Base-by-base conservation (phyloP, 2,329 filamentous ascomycete genomes). In the Talaromyces sp. region DNA sequence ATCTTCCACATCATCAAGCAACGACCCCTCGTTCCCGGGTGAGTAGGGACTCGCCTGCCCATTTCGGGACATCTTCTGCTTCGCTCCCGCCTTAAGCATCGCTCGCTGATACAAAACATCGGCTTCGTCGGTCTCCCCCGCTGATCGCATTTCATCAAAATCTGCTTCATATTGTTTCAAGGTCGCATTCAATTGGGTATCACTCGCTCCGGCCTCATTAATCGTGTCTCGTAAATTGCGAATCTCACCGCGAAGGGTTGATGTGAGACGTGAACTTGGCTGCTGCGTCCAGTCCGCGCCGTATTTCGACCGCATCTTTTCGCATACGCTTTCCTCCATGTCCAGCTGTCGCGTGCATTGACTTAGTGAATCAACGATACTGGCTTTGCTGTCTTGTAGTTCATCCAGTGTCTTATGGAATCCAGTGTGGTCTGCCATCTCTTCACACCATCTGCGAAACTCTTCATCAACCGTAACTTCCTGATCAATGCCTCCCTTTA, bases 221-320 rank as follows among this genome's bases (percentile, higher is more conserved):
- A 98, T 82, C 0, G 95, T 95, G 63, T 93, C 90, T 33, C 89
- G 86, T 72, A 98, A 97, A 70, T 89, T 93, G 65, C 89, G 84
- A 60, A 98, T 89, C 72, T 99, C 95, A 63, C 87, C 88, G 61
- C 93, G 86, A 57, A 99, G 79, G 0, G 93, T 98, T 3, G 90
- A 88, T 1, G 93, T 99, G 44, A 99, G 83, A 62, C 91, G 84
- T 35, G 91, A 91, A 73, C 93, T 98, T 11, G 95, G 95, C 71
- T 99, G 95, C 71, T 99, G 95, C 18, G 92, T 96, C 95, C 95
- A 99, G 61, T 98, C 93, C 31, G 83, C 84, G 61, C 93, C 93
- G 73, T 98, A 98, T 75, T 99, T 99, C 12, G 92, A 96, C 54
- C 95, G 86, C 95, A 99, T 99, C 81, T 98, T 99, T 76, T 99